Base-by-base conservation (phyloP, 75 land plant genomes). In the Chamaecyparis obtusa region DNA sequence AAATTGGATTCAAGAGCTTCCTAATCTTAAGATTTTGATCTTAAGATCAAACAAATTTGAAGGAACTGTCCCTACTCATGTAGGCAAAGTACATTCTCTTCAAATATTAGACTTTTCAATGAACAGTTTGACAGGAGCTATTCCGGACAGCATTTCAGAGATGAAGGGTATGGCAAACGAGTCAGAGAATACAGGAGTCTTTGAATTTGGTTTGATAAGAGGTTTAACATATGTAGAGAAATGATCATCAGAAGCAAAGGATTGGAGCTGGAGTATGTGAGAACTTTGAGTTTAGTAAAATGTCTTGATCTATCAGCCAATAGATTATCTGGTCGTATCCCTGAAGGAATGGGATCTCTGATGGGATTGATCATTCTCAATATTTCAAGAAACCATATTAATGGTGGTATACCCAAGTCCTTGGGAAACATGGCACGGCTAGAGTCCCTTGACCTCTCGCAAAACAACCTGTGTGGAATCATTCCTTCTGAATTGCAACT, bases 261-360 rank as follows among this genome's bases (percentile, higher is more conserved):
- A 3, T 60, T 89, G 41, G 89, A 92, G 15, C 6, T 93, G 37
- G 87, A 88, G 83, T 67, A 21, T 67, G 83, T 83, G 27, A 93
- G 89, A 64, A 87, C 90, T 49, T 80, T 93, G 35, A 91, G 87
- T 3, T 44, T 90, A 5, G 89, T 89, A 85, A 89, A 90, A 39
- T 86, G 88, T 41, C 60, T 96, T 36, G 94, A 95, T 84, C 84
- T 95, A 17, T 95, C 96, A 43, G 64, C 81, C 87, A 95, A 95
- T 56, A 51, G 86, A 9, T 85, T 95, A 57, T 15, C 49, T 0
- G 94, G 95, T 5, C n/a, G 7, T 0, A 91, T 95, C 60, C 97
- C 95, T 9, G 56, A 76, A 9, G 85, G 33, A 14, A 46, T 94
- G 17, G 95, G 94, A 30, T 30, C 86, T 8, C 85, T 46, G 89